Evolutionary conservation across 768 basidiomycete species (phyloP), one percentile per base, ranked within the genome.

Genomic region (Pleurotus citrinopileatus): DNA sequence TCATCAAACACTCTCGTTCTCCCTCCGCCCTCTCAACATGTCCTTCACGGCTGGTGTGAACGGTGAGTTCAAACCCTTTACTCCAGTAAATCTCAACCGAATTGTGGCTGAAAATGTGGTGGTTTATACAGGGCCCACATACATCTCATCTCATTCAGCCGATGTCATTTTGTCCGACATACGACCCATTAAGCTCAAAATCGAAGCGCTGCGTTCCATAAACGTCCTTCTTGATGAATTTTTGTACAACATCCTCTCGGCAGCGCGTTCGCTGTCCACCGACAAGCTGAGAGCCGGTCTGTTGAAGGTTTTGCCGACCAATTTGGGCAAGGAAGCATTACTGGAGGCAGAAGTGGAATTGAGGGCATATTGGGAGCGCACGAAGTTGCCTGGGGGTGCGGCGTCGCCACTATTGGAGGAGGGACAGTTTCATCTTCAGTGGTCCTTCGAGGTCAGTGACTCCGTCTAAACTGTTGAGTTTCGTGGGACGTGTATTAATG

Each of bases 261-360:
- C 77, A 19, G 76, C 91, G 4, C 76, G 82, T 59, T 87, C 90
- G 27, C 73, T 94, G 42, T 72, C 81, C 22, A 89, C 91, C 5
- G 82, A 91, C 55, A 83, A 81, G 56, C 76, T 95, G 54, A 85
- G 89, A 60, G 76, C 81, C 1, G 85, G 85, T 54, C 70, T 94
- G 34, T 77, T 89, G 55, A 84, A 78, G 63, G 74, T 89, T 36
- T 72, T 94, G 25, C 88, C 91, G 6, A 91, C 88, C 4, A 77
- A 83, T 47, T 77, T 97, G 42, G 95, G 94, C 44, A 93, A 97
- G 71, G 91, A 94, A 65, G 94, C 94, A 2, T 74, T 96, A 15
- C 74, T 94, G 45, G 95, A 98, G 70, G 95, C 95, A 0, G 95
- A 98, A 65, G 77, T 98, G 38, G 95, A 97, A 67, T 68, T 97